Evolutionary conservation across 192 early-diverging fungal species (phyloP), one percentile per base, ranked within the genome.

Genomic region (Linnemannia schmuckeri): DNA sequence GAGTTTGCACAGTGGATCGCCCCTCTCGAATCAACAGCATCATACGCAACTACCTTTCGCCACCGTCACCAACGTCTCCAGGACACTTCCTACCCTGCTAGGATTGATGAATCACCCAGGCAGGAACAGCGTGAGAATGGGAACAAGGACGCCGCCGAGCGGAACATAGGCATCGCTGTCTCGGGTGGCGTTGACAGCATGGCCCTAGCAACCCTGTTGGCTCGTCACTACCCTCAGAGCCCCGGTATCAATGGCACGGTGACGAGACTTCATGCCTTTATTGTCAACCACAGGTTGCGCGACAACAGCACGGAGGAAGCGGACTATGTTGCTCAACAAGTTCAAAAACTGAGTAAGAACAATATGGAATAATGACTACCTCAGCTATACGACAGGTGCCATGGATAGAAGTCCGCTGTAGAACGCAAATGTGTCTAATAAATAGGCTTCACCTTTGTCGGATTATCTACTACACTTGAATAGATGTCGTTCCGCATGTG

Each of bases 281-380:
- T 89, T 9, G 88, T 92, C 18, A 90, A 92, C 69, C 90, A 92
- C 69, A 79, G 81, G 47, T 72, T 91, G n/a, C 57, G 90, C 44
- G 54, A 78, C 35, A 75, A 83, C 41, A 92, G 88, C 49, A 82
- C 82, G 7, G 78, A 81, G 15, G 89, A 92, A 49, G 88, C 90
- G 46, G 24, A 22, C 24, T 74, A 74, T 46, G 85, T 92, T 33
- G 82, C 86, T 12, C 44, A 75, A 24, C 70, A 77, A 37, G 78
- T 90, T 33, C 54, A 61, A 20, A 81, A 73, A 35, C 52, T 91
- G 20, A 71, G 89, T 89, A 82, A 52, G 41, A 22, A 47, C 15
- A 57, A 9, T 17, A 74, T 37, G 12, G 66, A 13, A 55, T 18
- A 49, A 38, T 61, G 35, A 30, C 9, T n/a, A 41, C 20, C 47